Evolutionary conservation across 192 early-diverging fungal genomes (phyloP).

Genomic region (Backusella psychrophila): DNA sequence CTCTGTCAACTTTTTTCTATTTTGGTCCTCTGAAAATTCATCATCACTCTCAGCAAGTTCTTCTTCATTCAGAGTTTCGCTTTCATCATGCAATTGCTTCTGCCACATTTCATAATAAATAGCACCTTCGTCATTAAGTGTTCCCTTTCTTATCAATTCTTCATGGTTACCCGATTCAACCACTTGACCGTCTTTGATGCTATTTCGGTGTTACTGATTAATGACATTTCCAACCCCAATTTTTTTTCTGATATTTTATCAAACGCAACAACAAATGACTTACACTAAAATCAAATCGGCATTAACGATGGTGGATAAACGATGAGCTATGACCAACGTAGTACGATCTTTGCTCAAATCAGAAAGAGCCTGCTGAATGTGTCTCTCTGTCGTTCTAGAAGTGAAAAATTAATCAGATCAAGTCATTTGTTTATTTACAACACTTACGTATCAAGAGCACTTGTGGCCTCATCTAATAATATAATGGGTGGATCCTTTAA

Average conservation of each 20-base stretch:
- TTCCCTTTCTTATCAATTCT: conserved; percentile 61
- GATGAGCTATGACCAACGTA: conserved; percentile 85
- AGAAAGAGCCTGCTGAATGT: conserved; percentile 81
- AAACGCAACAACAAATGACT: background rate
- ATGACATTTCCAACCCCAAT: background rate
- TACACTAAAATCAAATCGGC: conserved; percentile 83
- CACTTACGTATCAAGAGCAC: conserved; percentile 78
- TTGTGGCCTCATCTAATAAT: conserved; percentile 88
- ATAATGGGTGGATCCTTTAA: conserved; percentile 67
- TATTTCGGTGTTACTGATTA: background rate
- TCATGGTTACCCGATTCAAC: conserved; percentile 83
- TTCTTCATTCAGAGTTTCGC: conserved; percentile 8
- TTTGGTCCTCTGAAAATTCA: background rate
- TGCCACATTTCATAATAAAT: conserved; percentile 93
- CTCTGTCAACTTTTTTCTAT: background rate
- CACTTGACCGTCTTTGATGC: conserved; percentile 74
- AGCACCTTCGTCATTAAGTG: conserved; percentile 45
- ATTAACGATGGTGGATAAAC: conserved; percentile 81
- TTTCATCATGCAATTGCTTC: conserved; percentile 76
- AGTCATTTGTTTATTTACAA: conserved; percentile 64
- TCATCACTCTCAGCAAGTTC: background rate
- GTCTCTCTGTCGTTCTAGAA: conserved; percentile 50
- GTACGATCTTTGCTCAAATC: conserved; percentile 80
- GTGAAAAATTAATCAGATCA: conserved; percentile 13
- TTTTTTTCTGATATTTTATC: background rate